phyloP scores from a whole-genome alignment of 140 eudicot species.

The Oenanthe javanica region DNA sequence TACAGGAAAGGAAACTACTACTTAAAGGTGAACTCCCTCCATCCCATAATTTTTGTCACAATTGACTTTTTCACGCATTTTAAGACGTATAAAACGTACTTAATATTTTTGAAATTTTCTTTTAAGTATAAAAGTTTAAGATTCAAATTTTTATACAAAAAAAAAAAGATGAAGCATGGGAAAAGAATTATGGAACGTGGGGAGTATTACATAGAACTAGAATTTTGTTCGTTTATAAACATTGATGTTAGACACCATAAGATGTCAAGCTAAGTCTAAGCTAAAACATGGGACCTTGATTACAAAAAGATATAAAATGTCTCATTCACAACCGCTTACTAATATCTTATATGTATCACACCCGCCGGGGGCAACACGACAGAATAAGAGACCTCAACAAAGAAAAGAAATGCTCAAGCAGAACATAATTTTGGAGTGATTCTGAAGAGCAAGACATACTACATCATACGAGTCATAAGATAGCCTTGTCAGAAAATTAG shows the following conservation, averaged over 20 bases:
- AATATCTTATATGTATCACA: background rate
- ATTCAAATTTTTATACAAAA: no score
- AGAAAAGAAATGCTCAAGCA: background rate
- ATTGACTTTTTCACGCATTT: no score
- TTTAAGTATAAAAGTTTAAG: no score
- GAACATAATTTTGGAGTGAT: background rate
- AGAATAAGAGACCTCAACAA: background rate
- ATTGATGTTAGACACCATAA: background rate
- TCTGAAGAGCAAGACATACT: constrained; percentile 32
- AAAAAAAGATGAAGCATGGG: no score
- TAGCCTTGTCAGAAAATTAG: constrained; percentile 65
- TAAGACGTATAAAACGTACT: no score
- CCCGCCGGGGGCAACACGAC: background rate
- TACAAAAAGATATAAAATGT: background rate
- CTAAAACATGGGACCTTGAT: background rate
- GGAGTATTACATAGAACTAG: background rate
- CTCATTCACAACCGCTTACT: background rate
- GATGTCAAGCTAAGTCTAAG: background rate
- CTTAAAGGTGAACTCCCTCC: no score
- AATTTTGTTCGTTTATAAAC: background rate
- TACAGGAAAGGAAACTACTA: background rate
- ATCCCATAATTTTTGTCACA: no score
- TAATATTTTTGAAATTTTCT: no score
- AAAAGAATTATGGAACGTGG: no score
- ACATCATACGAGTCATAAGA: constrained; percentile 69